A percentile compares a stretch with the other conserved stretches of the same genome.
phyloP scores from a whole-genome alignment of 495 filamentous ascomycete species.

The Neurospora sp. region DNA sequence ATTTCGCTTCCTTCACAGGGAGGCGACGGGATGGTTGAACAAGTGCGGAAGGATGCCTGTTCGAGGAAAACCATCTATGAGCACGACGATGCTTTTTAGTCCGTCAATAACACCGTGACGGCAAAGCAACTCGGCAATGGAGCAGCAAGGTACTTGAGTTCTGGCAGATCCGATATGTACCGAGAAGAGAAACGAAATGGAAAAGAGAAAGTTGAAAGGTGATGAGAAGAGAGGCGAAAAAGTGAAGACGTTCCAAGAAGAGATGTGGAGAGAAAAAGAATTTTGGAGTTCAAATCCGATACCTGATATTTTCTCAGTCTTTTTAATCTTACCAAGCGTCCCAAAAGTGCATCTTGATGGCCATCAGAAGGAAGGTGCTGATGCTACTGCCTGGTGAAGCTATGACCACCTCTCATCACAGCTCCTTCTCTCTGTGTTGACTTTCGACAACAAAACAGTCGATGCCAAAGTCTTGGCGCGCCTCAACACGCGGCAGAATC shows the following conservation, averaged over 20 bases:
- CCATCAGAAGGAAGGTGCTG: not conserved
- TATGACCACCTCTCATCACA: slow-evolving; percentile 1
- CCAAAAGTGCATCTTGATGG: not conserved
- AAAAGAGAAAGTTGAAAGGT: not conserved
- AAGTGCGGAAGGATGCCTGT: not conserved
- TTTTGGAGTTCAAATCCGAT: not conserved
- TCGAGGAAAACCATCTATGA: not conserved
- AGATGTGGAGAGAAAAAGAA: not conserved
- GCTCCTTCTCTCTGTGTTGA: not conserved
- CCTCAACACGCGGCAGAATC: slow-evolving; percentile 14
- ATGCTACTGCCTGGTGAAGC: slow-evolving; percentile 1
- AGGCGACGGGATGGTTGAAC: not conserved
- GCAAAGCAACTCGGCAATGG: not conserved
- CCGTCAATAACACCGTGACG: not conserved
- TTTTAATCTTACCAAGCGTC: not conserved
- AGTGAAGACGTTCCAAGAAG: not conserved
- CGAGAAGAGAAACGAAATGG: not conserved
- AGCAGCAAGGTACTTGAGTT: not conserved
- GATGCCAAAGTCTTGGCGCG: not conserved
- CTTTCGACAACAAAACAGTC: not conserved
- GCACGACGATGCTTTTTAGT: not conserved
- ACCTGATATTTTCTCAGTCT: not conserved
- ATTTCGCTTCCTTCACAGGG: not conserved
- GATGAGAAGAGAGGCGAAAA: not conserved
- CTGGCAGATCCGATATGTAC: not conserved